Conservation (phyloP, 2,329 filamentous ascomycete species). For the Beauveria rudraprayagi region DNA sequence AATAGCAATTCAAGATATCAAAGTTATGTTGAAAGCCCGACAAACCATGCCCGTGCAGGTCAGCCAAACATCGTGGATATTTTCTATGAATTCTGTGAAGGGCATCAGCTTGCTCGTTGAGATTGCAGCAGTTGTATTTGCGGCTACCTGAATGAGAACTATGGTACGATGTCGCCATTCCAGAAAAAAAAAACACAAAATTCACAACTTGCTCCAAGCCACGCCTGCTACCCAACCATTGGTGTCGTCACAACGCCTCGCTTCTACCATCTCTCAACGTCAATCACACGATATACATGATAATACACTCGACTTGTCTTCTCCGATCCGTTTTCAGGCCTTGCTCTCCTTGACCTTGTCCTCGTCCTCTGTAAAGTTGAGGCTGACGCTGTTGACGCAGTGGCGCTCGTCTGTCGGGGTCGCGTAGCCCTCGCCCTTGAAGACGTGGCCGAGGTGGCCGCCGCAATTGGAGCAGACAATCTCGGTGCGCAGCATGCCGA, state of each 20-base stretch:
- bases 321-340: conserved; percentile 17
- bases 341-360: conserved; percentile 36
- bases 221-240: background rate
- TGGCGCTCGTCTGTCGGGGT: conserved; percentile 93
- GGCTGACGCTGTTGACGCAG: conserved; percentile 88
- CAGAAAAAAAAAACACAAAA: background rate
- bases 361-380: conserved; percentile 70
- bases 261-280: background rate
- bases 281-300: background rate
- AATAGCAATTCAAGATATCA: too few relatives aligned
- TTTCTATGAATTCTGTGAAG: too few relatives aligned
- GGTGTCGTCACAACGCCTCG: background rate
- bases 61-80: too few relatives aligned
- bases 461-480: conserved; percentile 94
- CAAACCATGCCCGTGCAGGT: too few relatives aligned
- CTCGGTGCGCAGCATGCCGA: conserved; percentile 83
- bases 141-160: background rate
- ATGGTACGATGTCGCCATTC: background rate
- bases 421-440: conserved; percentile 77
- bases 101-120: background rate
- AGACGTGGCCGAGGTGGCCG: conserved; percentile 88
- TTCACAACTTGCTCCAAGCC: background rate
- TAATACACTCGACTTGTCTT: background rate
- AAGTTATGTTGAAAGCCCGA: too few relatives aligned
- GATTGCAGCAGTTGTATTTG: background rate